Evolutionary conservation across 1,139 yeast species (phyloP).

Genomic region (Blastobotrys arbuscula): DNA sequence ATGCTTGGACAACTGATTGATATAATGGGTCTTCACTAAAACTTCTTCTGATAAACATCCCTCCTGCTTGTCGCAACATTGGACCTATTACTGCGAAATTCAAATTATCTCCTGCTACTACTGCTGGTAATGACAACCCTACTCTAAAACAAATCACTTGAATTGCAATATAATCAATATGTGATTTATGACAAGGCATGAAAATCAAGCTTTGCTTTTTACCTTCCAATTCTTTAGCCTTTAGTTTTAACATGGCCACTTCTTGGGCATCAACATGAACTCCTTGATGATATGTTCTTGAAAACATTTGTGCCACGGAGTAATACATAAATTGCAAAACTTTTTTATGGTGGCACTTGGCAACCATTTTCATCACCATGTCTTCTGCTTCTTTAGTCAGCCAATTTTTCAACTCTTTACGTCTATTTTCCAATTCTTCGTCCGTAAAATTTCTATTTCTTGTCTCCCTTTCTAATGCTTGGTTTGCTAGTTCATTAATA

Average conservation of each 20-base stretch:
- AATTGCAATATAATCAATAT: constrained; percentile 57
- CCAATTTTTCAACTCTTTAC: constrained; percentile 29
- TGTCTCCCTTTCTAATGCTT: constrained; percentile 30
- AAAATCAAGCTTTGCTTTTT: constrained; percentile 38
- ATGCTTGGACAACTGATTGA: constrained; percentile 47
- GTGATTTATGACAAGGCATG: constrained; percentile 56
- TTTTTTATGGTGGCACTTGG: constrained; percentile 32
- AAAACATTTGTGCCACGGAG: constrained; percentile 36
- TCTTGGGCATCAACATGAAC: constrained; percentile 37
- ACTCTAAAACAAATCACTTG: constrained; percentile 54
- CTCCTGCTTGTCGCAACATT: constrained; percentile 37
- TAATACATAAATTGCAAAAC: constrained; percentile 35
- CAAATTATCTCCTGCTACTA: constrained; percentile 65
- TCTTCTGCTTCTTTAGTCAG: constrained; percentile 29
- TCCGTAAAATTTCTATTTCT: constrained; percentile 19
- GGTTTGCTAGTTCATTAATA: constrained; percentile 31
- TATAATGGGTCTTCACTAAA: constrained; percentile 51
- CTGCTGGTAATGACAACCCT: constrained; percentile 53
- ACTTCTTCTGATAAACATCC: constrained; percentile 40
- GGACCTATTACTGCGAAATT: constrained; percentile 57
- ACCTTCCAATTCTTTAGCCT: constrained; percentile 33
- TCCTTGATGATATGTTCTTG: constrained; percentile 41
- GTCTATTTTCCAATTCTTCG: constrained; percentile 24
- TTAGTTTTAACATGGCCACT: constrained; percentile 31
- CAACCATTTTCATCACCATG: constrained; percentile 34